Evolutionary conservation across 1,284 basidiomycete species (phyloP).

Genomic region (Sanghuangporus weigelae): DNA sequence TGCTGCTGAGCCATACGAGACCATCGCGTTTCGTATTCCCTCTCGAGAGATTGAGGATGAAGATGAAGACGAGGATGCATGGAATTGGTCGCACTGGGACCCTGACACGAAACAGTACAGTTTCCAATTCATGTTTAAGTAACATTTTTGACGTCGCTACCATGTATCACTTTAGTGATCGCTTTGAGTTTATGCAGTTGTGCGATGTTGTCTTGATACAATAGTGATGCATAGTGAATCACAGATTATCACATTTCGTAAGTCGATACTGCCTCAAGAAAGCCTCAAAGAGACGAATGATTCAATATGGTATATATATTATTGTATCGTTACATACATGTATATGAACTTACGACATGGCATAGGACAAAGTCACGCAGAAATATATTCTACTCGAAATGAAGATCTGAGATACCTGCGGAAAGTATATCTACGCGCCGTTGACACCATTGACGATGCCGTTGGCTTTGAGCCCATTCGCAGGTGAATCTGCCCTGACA

Average conservation of each 20-base stretch:
- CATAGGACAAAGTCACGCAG: too few species aligned
- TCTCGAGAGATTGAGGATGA: slow-evolving; percentile 97
- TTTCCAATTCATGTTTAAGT: slow-evolving; percentile 90
- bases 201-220: neutral
- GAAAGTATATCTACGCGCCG: neutral
- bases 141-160: slow-evolving; percentile 41
- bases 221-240: neutral
- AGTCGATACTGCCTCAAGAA: too few species aligned
- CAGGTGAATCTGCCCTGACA: neutral
- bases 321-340: too few species aligned
- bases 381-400: too few species aligned
- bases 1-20: slow-evolving; percentile 98
- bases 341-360: too few species aligned
- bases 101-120: slow-evolving; percentile 94
- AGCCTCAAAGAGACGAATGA: too few species aligned
- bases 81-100: slow-evolving; percentile 98
- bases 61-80: slow-evolving; percentile 81
- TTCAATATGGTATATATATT: too few species aligned
- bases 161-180: neutral
- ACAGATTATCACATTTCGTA: too few species aligned
- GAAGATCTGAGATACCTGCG: too few species aligned
- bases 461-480: neutral
- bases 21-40: slow-evolving; percentile 96
- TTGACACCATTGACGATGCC: neutral
- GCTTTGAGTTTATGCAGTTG: neutral